These are phyloP conservation scores for Candida buenavistaensis DNA, from an alignment of 1,139 yeast species.

Conservation along the genomic window DNA sequence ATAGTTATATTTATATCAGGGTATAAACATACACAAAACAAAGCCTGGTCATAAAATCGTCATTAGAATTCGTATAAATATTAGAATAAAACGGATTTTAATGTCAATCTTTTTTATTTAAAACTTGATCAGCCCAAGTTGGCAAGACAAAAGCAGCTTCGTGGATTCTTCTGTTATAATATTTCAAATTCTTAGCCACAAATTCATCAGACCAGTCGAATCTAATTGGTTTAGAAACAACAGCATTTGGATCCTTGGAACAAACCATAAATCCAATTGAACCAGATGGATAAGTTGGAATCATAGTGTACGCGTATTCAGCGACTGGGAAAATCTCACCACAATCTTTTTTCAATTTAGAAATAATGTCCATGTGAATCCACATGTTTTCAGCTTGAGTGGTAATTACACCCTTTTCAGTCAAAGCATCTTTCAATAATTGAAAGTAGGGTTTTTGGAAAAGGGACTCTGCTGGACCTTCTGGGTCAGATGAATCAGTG, in stretches of 20 bases:
- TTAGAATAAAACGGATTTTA: conserved; percentile 2
- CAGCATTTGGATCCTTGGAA: conserved; percentile 64
- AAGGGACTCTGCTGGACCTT: conserved; percentile 90
- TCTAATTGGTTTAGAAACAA: conserved; percentile 69
- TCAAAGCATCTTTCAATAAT: conserved; percentile 74
- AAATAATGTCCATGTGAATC: conserved; percentile 79
- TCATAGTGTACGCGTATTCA: conserved; percentile 82
- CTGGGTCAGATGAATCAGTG: conserved; percentile 95
- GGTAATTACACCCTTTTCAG: conserved; percentile 84
- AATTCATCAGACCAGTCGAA: conserved; percentile 57
- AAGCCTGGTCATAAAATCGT: not conserved
- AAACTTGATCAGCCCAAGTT: conserved; percentile 66
- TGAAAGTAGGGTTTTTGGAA: conserved; percentile 87
- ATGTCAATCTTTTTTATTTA: conserved; percentile 23
- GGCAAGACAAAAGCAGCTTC: conserved; percentile 87
- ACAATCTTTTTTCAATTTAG: conserved; percentile 74
- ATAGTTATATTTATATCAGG: too few relatives aligned
- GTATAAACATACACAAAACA: too few relatives aligned
- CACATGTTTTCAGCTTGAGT: conserved; percentile 92
- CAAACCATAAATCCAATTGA: conserved; percentile 95
- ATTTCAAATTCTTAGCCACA: conserved; percentile 66
- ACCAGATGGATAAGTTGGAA: conserved; percentile 94
- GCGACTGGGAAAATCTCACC: conserved; percentile 81
- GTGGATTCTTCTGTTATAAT: conserved; percentile 79
- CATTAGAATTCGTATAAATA: not conserved